Evolutionary conservation across 2,329 filamentous ascomycete genomes (phyloP).

Genomic region (Arthrocladium fulminans): DNA sequence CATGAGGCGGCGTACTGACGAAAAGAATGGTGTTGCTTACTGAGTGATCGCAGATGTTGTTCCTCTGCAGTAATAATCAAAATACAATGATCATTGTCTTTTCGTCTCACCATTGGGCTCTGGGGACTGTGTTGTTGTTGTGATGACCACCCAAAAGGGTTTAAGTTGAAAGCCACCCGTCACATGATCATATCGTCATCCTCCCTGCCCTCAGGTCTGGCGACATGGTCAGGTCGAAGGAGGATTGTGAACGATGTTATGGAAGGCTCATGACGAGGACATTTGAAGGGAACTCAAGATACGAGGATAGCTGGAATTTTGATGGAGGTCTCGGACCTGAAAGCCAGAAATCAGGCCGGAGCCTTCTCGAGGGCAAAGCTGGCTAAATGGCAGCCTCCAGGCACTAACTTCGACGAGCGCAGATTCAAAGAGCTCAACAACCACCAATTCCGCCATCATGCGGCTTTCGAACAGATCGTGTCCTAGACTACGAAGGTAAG

Average conservation of each 20-base stretch:
- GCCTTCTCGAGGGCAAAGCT: too few species aligned
- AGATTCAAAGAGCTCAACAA: slow-evolving; percentile 2
- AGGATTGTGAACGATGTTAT: too few species aligned
- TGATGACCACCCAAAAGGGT: not conserved
- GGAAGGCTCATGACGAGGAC: too few species aligned
- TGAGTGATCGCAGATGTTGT: not conserved
- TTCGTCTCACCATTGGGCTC: not conserved
- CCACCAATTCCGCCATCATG: slow-evolving; percentile 1
- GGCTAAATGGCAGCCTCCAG: not conserved
- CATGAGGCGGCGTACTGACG: slow-evolving; percentile 3
- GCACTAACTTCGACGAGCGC: not conserved
- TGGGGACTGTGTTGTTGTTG: not conserved
- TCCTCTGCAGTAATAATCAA: not conserved
- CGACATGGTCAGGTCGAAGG: too few species aligned
- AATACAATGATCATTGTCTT: not conserved
- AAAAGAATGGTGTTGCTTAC: not conserved
- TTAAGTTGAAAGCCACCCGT: not conserved
- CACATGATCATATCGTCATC: not conserved
- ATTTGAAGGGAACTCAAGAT: too few species aligned
- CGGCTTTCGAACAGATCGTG: not conserved
- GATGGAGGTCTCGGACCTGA: too few species aligned
- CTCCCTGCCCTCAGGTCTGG: too few species aligned
- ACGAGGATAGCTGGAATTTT: too few species aligned
- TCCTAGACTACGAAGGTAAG: not conserved
- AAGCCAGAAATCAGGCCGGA: too few species aligned